These are phyloP conservation scores for Populus alba DNA, from an alignment of 345 rosid genomes.

Conservation along the genomic window DNA sequence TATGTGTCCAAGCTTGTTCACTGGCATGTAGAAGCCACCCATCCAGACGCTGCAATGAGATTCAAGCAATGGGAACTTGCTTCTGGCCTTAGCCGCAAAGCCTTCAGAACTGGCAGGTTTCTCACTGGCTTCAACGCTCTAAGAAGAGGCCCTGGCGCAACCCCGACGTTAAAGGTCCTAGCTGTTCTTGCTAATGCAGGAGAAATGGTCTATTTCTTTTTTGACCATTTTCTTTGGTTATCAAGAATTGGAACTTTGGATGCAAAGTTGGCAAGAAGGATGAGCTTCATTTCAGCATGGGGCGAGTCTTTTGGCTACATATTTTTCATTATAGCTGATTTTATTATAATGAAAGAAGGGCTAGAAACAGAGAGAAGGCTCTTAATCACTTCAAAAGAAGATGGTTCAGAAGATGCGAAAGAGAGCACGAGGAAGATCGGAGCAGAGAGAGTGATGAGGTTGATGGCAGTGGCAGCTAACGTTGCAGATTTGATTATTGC, in stretches of 20 bases:
- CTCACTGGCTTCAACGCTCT: conserved; percentile 90
- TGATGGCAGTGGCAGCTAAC: conserved; percentile 86
- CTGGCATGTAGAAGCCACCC: conserved; percentile 59
- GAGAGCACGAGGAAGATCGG: conserved; percentile 45
- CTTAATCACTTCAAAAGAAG: conserved; percentile 23
- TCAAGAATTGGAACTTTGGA: conserved; percentile 83
- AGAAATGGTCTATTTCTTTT: conserved; percentile 94
- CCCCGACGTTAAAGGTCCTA: conserved; percentile 42
- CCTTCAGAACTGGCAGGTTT: conserved; percentile 83
- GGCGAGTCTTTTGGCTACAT: conserved; percentile 96
- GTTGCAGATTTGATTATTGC: conserved; percentile 84
- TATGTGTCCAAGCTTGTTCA: conserved; percentile 88
- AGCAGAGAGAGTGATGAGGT: conserved; percentile 69
- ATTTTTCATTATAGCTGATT: conserved; percentile 67
- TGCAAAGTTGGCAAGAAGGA: conserved; percentile 52
- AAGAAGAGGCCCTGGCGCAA: conserved; percentile 65
- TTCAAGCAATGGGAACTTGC: conserved; percentile 95
- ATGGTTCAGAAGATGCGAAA: conserved; percentile 25
- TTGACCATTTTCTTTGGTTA: conserved; percentile 92
- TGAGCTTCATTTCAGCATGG: conserved; percentile 94
- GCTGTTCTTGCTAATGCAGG: conserved; percentile 81
- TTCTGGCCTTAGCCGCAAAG: conserved; percentile 90
- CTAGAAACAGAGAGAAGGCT: conserved; percentile 46
- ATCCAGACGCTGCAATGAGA: conserved; percentile 51
- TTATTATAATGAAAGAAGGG: conserved; percentile 57